Percentiles rank a stretch among this genome's conserved stretches.
phyloP scores from a whole-genome alignment of 495 filamentous ascomycete species.

The Aspergillus cristatus region DNA sequence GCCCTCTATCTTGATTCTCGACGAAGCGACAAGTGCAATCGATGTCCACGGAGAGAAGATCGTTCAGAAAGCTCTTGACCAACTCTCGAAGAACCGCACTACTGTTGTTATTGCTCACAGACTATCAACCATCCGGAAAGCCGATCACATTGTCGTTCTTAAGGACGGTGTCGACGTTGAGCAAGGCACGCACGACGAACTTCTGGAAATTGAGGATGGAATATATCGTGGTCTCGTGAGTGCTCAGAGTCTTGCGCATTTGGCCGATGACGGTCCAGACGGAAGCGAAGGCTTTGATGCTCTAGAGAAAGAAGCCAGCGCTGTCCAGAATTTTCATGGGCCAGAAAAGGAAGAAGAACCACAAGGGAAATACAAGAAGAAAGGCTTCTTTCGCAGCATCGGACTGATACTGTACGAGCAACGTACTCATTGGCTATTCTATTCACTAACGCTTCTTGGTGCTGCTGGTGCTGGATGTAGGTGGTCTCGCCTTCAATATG shows the following conservation, averaged over 20 bases:
- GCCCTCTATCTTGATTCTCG: slow-evolving; percentile 67
- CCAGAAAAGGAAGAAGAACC: slow-evolving; percentile 39
- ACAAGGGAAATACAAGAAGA: slow-evolving; percentile 11
- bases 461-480: slow-evolving; percentile 44
- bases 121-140: slow-evolving; percentile 44
- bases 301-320: slow-evolving; percentile 27
- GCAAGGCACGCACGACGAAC: slow-evolving; percentile 37
- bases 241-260: slow-evolving; percentile 18
- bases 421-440: slow-evolving; percentile 37
- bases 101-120: slow-evolving; percentile 48
- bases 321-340: not conserved
- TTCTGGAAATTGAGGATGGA: slow-evolving; percentile 30
- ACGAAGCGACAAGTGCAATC: slow-evolving; percentile 44
- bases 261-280: slow-evolving; percentile 7
- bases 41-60: slow-evolving; percentile 39
- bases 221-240: slow-evolving; percentile 36
- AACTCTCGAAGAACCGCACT: slow-evolving; percentile 28
- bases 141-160: slow-evolving; percentile 47
- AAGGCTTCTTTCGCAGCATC: slow-evolving; percentile 36
- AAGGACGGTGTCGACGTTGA: slow-evolving; percentile 36
- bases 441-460: slow-evolving; percentile 32
- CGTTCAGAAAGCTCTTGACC: slow-evolving; percentile 39
- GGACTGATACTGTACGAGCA: slow-evolving; percentile 39
- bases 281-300: slow-evolving; percentile 17
- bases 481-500: too few relatives aligned